phyloP scores from a whole-genome alignment of 2,329 filamentous ascomycete species.

The Phaeosphaeria sp. region DNA sequence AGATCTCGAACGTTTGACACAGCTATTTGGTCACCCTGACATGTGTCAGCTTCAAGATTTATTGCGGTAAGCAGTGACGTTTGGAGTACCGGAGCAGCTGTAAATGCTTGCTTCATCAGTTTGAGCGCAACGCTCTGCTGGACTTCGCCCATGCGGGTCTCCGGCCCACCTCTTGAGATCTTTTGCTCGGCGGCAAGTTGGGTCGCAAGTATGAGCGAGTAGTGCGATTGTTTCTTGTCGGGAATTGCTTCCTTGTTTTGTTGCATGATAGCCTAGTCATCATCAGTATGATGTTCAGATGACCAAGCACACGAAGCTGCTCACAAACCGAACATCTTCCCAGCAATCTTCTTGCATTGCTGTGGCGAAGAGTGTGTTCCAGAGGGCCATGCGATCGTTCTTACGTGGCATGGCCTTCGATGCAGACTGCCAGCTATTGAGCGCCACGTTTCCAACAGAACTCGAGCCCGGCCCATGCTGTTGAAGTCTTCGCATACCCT shows the following conservation, averaged over 20 bases:
- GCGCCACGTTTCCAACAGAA: slow-evolving; percentile 25
- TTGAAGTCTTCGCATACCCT: slow-evolving; percentile 20
- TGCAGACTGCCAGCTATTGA: slow-evolving; percentile 38
- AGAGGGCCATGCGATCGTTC: slow-evolving; percentile 32
- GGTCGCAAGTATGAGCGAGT: slow-evolving; percentile 34
- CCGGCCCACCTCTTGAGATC: slow-evolving; percentile 13
- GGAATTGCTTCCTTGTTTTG: slow-evolving; percentile 33
- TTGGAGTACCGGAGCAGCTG: slow-evolving; percentile 27
- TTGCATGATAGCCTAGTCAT: slow-evolving; percentile 35
- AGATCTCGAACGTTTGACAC: slow-evolving; percentile 40
- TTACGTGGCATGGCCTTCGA: slow-evolving; percentile 30
- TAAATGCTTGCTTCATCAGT: slow-evolving; percentile 35
- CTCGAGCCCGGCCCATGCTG: slow-evolving; percentile 5
- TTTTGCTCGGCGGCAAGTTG: slow-evolving; percentile 38
- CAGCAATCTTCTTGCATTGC: slow-evolving; percentile 42
- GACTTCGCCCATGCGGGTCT: slow-evolving; percentile 25
- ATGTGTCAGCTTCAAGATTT: slow-evolving; percentile 12
- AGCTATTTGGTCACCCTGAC: slow-evolving; percentile 33
- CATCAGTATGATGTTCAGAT: slow-evolving; percentile 10
- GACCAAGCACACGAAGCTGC: slow-evolving; percentile 3
- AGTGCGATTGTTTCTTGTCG: slow-evolving; percentile 32
- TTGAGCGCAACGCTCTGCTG: slow-evolving; percentile 28
- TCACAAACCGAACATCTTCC: slow-evolving; percentile 44
- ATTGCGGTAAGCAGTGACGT: background rate
- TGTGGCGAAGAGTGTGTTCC: slow-evolving; percentile 33